Conservation (phyloP, 1,284 basidiomycete species). For the Heliocybe sulcata region DNA sequence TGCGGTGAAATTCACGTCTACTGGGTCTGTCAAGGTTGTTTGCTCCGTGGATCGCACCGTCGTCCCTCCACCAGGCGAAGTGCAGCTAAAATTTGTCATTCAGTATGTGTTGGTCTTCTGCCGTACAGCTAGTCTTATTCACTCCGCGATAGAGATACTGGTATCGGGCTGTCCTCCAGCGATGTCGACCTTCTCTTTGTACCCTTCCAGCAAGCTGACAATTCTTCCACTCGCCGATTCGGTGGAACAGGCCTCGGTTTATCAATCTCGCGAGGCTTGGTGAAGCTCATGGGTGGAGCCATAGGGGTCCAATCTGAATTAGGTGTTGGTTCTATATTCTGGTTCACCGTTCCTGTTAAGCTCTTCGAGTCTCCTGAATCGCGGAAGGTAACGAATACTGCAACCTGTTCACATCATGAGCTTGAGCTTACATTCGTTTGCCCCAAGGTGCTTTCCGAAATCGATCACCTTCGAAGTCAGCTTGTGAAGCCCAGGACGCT, state of each 20-base stretch:
- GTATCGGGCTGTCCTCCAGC: slow-evolving; percentile 56
- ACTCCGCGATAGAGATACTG: slow-evolving; percentile 42
- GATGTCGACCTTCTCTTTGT: slow-evolving; percentile 62
- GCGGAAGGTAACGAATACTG: slow-evolving; percentile 27
- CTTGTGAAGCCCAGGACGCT: slow-evolving; percentile 39
- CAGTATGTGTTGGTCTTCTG: slow-evolving; percentile 31
- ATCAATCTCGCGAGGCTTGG: slow-evolving; percentile 64
- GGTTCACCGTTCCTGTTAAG: slow-evolving; percentile 63
- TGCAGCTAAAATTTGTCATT: slow-evolving; percentile 55
- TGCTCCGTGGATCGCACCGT: slow-evolving; percentile 44
- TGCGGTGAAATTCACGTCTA: slow-evolving; percentile 64
- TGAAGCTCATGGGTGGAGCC: slow-evolving; percentile 65
- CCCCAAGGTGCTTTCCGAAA: slow-evolving; percentile 32
- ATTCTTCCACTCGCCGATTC: slow-evolving; percentile 63
- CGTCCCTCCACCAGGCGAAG: slow-evolving; percentile 30
- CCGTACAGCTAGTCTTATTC: neutral
- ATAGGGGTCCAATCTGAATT: slow-evolving; percentile 63
- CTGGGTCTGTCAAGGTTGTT: slow-evolving; percentile 52
- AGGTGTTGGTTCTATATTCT: slow-evolving; percentile 57
- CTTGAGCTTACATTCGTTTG: slow-evolving; percentile 1
- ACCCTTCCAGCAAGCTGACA: slow-evolving; percentile 71
- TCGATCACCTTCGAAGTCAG: slow-evolving; percentile 34
- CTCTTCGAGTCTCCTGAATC: slow-evolving; percentile 49
- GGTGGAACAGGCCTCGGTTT: slow-evolving; percentile 67
- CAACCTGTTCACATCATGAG: neutral